Evolutionary conservation across 2,329 filamentous ascomycete species (phyloP).

Genomic region (Fusarium agapanthi): DNA sequence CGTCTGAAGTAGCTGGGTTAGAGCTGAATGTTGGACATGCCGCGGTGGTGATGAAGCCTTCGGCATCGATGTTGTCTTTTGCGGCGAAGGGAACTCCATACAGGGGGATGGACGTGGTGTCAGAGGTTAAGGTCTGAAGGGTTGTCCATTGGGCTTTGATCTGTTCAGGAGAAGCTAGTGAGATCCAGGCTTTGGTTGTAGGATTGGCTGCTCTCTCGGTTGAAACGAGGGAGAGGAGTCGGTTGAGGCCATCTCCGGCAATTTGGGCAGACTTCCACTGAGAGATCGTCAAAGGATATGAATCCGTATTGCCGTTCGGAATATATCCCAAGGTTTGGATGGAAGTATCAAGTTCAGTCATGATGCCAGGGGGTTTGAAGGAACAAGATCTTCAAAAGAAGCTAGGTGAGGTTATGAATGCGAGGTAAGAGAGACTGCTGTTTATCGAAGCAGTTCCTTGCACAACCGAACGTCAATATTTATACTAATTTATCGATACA

Average conservation of each 20-base stretch:
- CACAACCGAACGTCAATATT: background rate
- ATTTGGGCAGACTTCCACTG: conserved; percentile 43
- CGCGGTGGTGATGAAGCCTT: conserved; percentile 60
- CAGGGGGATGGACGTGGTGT: conserved; percentile 51
- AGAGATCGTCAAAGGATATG: conserved; percentile 28
- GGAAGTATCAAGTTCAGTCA: background rate
- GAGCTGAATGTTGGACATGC: conserved; percentile 60
- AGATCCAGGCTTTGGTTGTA: conserved; percentile 45
- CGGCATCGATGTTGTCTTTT: conserved; percentile 66
- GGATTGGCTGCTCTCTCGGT: conserved; percentile 27
- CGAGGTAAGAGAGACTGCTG: background rate
- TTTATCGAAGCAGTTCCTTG: background rate
- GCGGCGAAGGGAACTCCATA: conserved; percentile 66
- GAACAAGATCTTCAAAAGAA: background rate
- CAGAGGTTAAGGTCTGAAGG: conserved; percentile 13
- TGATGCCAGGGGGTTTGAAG: background rate
- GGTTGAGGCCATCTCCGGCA: conserved; percentile 37
- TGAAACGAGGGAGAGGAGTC: conserved; percentile 40
- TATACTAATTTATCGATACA: background rate
- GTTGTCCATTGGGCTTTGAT: conserved; percentile 32
- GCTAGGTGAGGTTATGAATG: background rate
- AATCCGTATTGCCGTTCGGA: background rate
- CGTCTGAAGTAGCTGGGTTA: conserved; percentile 54
- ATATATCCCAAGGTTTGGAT: background rate
- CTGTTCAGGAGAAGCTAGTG: conserved; percentile 43